Evolutionary conservation across 1,284 basidiomycete species (phyloP).

Genomic region (Macrocybe sp.): DNA sequence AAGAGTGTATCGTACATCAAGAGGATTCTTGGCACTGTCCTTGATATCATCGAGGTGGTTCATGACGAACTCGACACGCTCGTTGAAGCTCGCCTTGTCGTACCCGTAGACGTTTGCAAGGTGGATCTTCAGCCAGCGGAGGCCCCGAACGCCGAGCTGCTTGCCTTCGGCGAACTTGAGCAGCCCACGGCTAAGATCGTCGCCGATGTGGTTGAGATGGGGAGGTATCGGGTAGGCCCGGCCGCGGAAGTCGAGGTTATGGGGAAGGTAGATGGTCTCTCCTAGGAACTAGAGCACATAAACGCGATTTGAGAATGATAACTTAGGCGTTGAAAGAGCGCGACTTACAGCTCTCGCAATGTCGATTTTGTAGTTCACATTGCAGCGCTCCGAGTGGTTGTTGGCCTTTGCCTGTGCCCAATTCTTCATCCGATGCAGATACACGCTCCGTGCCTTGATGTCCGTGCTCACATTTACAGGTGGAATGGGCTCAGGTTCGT

Average conservation of each 20-base stretch:
- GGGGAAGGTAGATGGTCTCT: conserved; percentile 91
- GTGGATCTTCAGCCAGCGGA: conserved; percentile 90
- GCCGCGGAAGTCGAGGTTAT: conserved; percentile 98
- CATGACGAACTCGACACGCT: conserved; percentile 79
- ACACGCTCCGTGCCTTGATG: conserved; percentile 58
- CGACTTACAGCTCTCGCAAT: conserved; percentile 83
- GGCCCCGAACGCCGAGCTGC: conserved; percentile 76
- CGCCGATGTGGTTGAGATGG: conserved; percentile 94
- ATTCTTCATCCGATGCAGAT: conserved; percentile 55
- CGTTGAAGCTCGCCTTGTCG: conserved; percentile 94
- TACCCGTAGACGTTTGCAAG: conserved; percentile 91
- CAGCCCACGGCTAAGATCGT: conserved; percentile 90
- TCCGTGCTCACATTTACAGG: conserved; percentile 65
- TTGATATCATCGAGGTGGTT: conserved; percentile 74
- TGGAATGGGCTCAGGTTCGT: conserved; percentile 59
- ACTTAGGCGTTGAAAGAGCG: conserved; percentile 3
- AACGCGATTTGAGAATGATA: neutral
- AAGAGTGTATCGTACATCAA: conserved; percentile 46
- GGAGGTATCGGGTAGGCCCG: conserved; percentile 97
- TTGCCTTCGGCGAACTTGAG: conserved; percentile 82
- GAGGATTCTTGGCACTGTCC: conserved; percentile 84
- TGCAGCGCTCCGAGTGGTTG: conserved; percentile 90
- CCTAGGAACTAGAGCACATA: conserved; percentile 60
- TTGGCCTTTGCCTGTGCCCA: conserved; percentile 65
- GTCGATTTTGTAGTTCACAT: conserved; percentile 96